These are phyloP conservation scores for Cladophialophora yegresii DNA, from an alignment of 2,329 filamentous ascomycete genomes.

Conservation along the genomic window DNA sequence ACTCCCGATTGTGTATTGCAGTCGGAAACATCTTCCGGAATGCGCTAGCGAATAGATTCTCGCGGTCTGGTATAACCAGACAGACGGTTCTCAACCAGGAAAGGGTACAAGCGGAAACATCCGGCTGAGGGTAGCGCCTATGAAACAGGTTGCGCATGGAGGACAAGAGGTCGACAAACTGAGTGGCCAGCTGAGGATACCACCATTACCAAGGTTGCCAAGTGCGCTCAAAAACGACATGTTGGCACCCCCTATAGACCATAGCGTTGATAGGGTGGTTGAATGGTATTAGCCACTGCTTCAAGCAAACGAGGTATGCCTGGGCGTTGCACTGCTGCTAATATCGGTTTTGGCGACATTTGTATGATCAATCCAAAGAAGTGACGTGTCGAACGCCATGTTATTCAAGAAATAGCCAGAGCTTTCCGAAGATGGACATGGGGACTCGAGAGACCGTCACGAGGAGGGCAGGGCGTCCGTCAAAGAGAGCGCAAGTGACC, in stretches of 20 bases:
- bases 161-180: not conserved
- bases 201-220: not conserved
- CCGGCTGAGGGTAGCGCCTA: not conserved
- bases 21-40: not conserved
- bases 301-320: not conserved
- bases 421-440: not conserved
- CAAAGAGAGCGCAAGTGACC: not conserved
- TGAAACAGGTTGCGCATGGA: not conserved
- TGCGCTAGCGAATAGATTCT: not conserved
- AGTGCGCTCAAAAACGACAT: not conserved
- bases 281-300: not conserved
- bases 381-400: slow-evolving; percentile 2
- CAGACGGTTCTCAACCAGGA: not conserved
- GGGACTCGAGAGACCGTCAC: not conserved
- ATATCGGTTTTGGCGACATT: not conserved
- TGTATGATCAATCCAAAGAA: not conserved
- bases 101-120: not conserved
- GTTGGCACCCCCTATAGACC: not conserved
- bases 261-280: not conserved
- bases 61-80: not conserved
- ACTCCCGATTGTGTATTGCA: not conserved
- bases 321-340: not conserved
- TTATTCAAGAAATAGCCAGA: not conserved
- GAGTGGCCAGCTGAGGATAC: not conserved
- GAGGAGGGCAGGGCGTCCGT: not conserved